phyloP scores from a whole-genome alignment of 2,329 filamentous ascomycete species.

The Sporothrix variecibatus region DNA sequence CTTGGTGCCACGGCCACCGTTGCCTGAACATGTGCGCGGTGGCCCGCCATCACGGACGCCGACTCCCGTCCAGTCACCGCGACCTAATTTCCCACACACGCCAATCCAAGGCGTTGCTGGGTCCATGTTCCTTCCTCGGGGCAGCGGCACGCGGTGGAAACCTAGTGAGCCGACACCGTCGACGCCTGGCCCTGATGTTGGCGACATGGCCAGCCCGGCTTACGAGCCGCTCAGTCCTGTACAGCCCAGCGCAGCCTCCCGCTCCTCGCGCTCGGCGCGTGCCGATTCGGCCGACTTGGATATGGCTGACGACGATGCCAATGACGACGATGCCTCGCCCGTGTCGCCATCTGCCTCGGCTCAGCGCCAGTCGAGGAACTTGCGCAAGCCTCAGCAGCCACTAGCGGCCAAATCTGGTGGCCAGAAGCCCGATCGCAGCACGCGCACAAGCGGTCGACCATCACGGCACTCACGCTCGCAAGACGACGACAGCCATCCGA shows the following conservation, averaged over 20 bases:
- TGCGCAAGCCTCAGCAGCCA: constrained; percentile 24
- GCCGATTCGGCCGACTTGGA: constrained; percentile 12
- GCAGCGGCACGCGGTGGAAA: constrained; percentile 60
- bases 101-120: constrained; percentile 12
- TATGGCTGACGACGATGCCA: background rate
- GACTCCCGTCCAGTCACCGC: constrained; percentile 27
- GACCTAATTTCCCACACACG: constrained; percentile 25
- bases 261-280: background rate
- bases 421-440: background rate
- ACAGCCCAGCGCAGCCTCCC: constrained; percentile 43
- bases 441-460: background rate
- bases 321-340: background rate
- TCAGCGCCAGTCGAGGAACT: background rate
- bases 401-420: background rate
- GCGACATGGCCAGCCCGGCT: constrained; percentile 53
- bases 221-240: constrained; percentile 63
- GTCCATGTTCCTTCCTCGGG: constrained; percentile 30
- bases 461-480: constrained; percentile 15
- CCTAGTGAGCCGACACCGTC: constrained; percentile 56
- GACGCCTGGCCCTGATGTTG: constrained; percentile 50
- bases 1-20: background rate
- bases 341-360: constrained; percentile 7
- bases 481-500: background rate
- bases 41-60: constrained; percentile 24
- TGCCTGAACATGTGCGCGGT: constrained; percentile 27